Evolutionary conservation across 1,284 basidiomycete genomes (phyloP).

Genomic region (Ustilago vetiveriae): DNA sequence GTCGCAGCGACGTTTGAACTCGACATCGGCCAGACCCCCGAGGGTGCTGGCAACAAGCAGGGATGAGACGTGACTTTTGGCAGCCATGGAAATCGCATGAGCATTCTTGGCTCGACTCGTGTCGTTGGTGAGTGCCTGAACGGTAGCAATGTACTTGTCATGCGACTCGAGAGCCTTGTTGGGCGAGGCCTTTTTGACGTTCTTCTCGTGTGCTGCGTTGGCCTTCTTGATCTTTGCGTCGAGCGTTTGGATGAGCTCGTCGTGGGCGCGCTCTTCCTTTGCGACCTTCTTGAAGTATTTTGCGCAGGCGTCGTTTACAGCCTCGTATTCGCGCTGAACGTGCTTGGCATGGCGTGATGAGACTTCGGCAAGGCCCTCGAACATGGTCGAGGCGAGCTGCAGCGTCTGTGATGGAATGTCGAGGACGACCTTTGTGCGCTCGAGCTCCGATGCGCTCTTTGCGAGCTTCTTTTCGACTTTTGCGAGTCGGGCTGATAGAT

Average conservation of each 20-base stretch:
- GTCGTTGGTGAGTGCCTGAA: slow-evolving; percentile 57
- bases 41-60: slow-evolving; percentile 53
- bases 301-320: slow-evolving; percentile 61
- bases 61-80: slow-evolving; percentile 51
- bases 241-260: slow-evolving; percentile 56
- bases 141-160: slow-evolving; percentile 62
- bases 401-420: slow-evolving; percentile 58
- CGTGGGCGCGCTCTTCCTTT: slow-evolving; percentile 64
- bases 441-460: slow-evolving; percentile 55
- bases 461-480: slow-evolving; percentile 63
- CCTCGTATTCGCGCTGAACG: slow-evolving; percentile 63
- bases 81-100: slow-evolving; percentile 53
- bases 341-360: slow-evolving; percentile 57
- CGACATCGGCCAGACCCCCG: slow-evolving; percentile 60
- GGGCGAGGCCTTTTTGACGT: slow-evolving; percentile 44
- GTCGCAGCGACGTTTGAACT: slow-evolving; percentile 62
- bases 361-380: slow-evolving; percentile 58
- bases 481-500: slow-evolving; percentile 52
- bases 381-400: slow-evolving; percentile 47
- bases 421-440: slow-evolving; percentile 53
- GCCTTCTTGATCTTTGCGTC: slow-evolving; percentile 66
- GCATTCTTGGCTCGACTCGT: slow-evolving; percentile 49
- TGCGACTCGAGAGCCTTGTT: slow-evolving; percentile 57
- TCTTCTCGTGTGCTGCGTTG: slow-evolving; percentile 62
- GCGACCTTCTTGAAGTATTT: slow-evolving; percentile 65